Conservation (phyloP, 768 basidiomycete genomes). For the Hypsizygus marmoreus region DNA sequence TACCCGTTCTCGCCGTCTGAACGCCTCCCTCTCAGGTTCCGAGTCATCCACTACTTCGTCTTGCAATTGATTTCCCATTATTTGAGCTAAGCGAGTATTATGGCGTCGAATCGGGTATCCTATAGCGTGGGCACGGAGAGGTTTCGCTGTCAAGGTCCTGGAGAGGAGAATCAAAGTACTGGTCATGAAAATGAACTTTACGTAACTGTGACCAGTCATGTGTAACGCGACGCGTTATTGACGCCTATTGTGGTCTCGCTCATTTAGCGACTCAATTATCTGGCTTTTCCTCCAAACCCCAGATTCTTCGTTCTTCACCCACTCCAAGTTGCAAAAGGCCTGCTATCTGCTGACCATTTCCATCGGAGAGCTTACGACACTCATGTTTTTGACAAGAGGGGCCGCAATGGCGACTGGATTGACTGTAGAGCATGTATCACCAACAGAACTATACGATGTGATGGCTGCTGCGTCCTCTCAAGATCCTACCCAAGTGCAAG, state of each 20-base stretch:
- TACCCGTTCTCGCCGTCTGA: constrained; percentile 22
- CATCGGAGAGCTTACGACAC: not conserved
- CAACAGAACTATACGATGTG: constrained; percentile 66
- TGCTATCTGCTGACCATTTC: constrained; percentile 1
- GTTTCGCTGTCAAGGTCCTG: not conserved
- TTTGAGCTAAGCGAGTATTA: not conserved
- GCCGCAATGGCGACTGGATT: constrained; percentile 31
- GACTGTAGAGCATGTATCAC: constrained; percentile 47
- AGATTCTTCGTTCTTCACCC: not conserved
- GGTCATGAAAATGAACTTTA: constrained; percentile 3
- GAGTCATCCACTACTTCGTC: constrained; percentile 64
- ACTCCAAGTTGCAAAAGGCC: not conserved
- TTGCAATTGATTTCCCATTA: constrained; percentile 5
- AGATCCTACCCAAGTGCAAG: constrained; percentile 55
- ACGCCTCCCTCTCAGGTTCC: constrained; percentile 64
- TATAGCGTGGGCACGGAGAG: not conserved
- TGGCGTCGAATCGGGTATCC: not conserved
- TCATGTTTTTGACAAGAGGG: constrained; percentile 31
- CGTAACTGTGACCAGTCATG: constrained; percentile 17
- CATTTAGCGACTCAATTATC: constrained; percentile 12
- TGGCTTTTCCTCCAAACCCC: constrained; percentile 5
- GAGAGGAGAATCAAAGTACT: constrained; percentile 7
- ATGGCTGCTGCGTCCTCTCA: constrained; percentile 74
- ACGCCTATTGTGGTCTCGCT: constrained; percentile 20
- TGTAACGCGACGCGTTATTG: constrained; percentile 51